A percentile compares a stretch with the other conserved stretches of the same genome.
phyloP scores from a whole-genome alignment of 2,329 filamentous ascomycete species.

The Cladobotryum mycophilum region DNA sequence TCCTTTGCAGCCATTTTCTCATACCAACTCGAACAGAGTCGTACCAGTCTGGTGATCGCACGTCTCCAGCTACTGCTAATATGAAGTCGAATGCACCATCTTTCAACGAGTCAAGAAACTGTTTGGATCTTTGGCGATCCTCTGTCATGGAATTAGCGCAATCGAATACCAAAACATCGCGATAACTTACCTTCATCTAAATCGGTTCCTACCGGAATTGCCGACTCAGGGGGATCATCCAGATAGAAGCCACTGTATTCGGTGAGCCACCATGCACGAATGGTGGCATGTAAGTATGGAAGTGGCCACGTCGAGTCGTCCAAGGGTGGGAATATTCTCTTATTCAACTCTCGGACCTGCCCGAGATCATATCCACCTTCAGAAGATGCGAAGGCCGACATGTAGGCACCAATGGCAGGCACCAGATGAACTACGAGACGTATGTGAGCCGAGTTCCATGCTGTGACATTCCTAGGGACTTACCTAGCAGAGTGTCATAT shows the following conservation, averaged over 20 bases:
- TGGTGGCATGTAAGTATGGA: slow-evolving; percentile 69
- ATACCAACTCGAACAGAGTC: slow-evolving; percentile 80
- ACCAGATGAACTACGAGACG: slow-evolving; percentile 63
- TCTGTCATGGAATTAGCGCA: slow-evolving; percentile 42
- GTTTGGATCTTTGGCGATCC: slow-evolving; percentile 62
- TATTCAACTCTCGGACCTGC: slow-evolving; percentile 65
- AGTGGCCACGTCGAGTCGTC: slow-evolving; percentile 68
- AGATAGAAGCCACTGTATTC: slow-evolving; percentile 90
- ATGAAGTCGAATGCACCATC: slow-evolving; percentile 92
- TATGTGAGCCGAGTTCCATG: slow-evolving; percentile 5
- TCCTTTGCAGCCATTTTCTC: slow-evolving; percentile 74
- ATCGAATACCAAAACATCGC: background rate
- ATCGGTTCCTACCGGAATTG: slow-evolving; percentile 53
- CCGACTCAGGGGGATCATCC: slow-evolving; percentile 59
- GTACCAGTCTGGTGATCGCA: slow-evolving; percentile 76
- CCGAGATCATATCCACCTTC: slow-evolving; percentile 62
- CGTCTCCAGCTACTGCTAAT: slow-evolving; percentile 74
- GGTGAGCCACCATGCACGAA: slow-evolving; percentile 80
- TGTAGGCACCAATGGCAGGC: slow-evolving; percentile 69
- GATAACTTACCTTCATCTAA: slow-evolving; percentile 46
- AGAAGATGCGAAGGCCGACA: slow-evolving; percentile 70
- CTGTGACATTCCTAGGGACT: slow-evolving; percentile 13
- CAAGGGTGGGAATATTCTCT: slow-evolving; percentile 56
- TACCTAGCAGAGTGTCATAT: slow-evolving; percentile 61
- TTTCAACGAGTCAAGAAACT: slow-evolving; percentile 70